These are phyloP conservation scores for Fusarium odoratissimum DNA, from an alignment of 2,329 filamentous ascomycete species.

Conservation along the genomic window DNA sequence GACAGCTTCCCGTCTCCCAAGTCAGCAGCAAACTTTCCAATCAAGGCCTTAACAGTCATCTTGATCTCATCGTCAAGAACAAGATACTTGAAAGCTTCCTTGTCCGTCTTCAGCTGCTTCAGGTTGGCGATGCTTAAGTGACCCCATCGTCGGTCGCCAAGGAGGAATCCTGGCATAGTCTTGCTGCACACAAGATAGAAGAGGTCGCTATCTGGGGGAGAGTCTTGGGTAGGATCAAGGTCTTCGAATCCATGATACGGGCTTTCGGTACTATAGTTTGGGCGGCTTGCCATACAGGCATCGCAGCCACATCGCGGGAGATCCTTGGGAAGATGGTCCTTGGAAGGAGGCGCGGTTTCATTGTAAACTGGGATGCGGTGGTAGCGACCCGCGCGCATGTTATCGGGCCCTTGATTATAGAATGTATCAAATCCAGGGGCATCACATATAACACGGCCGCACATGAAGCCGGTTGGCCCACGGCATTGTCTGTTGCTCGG, in stretches of 20 bases:
- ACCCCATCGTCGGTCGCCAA: slow-evolving; percentile 59
- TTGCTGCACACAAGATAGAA: slow-evolving; percentile 59
- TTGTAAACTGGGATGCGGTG: slow-evolving; percentile 22
- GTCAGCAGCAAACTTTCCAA: slow-evolving; percentile 58
- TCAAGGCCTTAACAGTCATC: slow-evolving; percentile 58
- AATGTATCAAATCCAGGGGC: slow-evolving; percentile 55
- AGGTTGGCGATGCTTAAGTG: slow-evolving; percentile 55
- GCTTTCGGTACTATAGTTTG: slow-evolving; percentile 41
- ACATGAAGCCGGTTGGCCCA: slow-evolving; percentile 53
- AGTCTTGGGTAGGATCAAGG: slow-evolving; percentile 51
- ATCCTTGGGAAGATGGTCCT: slow-evolving; percentile 56
- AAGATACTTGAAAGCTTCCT: slow-evolving; percentile 62
- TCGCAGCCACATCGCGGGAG: slow-evolving; percentile 56
- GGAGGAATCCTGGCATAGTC: slow-evolving; percentile 60
- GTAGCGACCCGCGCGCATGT: slow-evolving; percentile 25
- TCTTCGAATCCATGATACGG: slow-evolving; percentile 56
- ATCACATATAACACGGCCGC: slow-evolving; percentile 57
- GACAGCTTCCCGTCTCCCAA: slow-evolving; percentile 52
- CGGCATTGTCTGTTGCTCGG: slow-evolving; percentile 40
- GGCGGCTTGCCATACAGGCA: slow-evolving; percentile 47
- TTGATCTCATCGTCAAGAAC: slow-evolving; percentile 62
- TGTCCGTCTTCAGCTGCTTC: slow-evolving; percentile 56
- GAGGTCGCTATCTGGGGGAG: slow-evolving; percentile 54
- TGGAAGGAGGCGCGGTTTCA: slow-evolving; percentile 28
- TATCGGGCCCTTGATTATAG: slow-evolving; percentile 44